Evolutionary conservation across 257 asterid species (phyloP), one percentile per base, ranked within the genome.

Genomic region (Schizonepeta tenuifolia): DNA sequence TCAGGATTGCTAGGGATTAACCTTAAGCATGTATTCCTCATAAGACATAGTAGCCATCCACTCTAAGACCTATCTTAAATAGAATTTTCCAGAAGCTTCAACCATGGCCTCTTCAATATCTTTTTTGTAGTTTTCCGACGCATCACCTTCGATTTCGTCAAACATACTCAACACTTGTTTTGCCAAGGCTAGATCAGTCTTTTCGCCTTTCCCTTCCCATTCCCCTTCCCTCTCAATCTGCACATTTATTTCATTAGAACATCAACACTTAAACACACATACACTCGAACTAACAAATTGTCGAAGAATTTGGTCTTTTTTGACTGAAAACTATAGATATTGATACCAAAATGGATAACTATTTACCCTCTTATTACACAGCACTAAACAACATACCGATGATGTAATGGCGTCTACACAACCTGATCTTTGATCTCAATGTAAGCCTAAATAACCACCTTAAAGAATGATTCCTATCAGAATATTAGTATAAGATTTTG

Each of bases 41-140:
- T n/a, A n/a, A n/a, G n/a, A n/a, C n/a, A n/a, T n/a, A n/a, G n/a
- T n/a, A n/a, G n/a, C n/a, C n/a, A n/a, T n/a, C n/a, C n/a, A n/a
- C n/a, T n/a, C n/a, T n/a, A n/a, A n/a, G n/a, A n/a, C n/a, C n/a
- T n/a, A n/a, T n/a, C n/a, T n/a, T n/a, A n/a, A n/a, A n/a, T n/a
- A n/a, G n/a, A n/a, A n/a, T 26, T 9, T 14, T 40, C 75, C 44
- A 7, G 85, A 59, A 56, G 81, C 85, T 43, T 67, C 61, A 49
- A 83, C 18, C 76, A 84, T 74, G 24, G 79, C 75, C 36, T 62
- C 80, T 79, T 78, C 88, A 62, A 84, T 77, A 67, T 80, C 83
- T 62, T 80, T 65, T 47, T 43, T 76, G 12, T 74, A 74, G 68
- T 78, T 64, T 22, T 69, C 72, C 47, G 20, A 55, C 22, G 79